These are phyloP conservation scores for Sphagnum contortum DNA, from an alignment of 225 moss, liverwort and hornwort species.

Conservation along the genomic window DNA sequence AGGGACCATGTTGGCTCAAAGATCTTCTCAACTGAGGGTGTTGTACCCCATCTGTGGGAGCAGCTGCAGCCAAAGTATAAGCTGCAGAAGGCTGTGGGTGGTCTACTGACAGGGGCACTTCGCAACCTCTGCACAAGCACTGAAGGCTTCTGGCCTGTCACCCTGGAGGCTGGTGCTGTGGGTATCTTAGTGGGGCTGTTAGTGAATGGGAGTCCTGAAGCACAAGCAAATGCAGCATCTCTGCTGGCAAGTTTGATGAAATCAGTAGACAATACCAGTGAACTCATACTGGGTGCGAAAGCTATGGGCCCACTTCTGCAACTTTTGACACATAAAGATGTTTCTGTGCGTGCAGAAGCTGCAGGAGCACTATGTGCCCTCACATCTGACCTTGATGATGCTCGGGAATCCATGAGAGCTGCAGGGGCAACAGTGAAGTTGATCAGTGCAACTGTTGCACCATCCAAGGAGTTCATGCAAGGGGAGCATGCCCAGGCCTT, in stretches of 20 bases:
- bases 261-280: constrained; percentile 55
- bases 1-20: constrained; percentile 96
- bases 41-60: constrained; percentile 88
- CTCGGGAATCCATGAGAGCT: constrained; percentile 54
- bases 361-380: constrained; percentile 87
- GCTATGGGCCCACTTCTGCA: constrained; percentile 70
- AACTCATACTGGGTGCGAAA: constrained; percentile 61
- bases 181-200: constrained; percentile 73
- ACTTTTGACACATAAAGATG: constrained; percentile 63
- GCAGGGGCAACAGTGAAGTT: constrained; percentile 76
- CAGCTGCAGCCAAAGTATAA: constrained; percentile 64
- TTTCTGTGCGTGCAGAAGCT: constrained; percentile 93
- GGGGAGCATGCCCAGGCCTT: constrained; percentile 67
- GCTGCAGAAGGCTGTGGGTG: constrained; percentile 73
- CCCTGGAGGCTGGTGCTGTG: constrained; percentile 82
- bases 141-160: constrained; percentile 95
- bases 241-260: constrained; percentile 82
- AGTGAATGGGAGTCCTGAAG: constrained; percentile 44
- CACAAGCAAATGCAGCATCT: constrained; percentile 84
- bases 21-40: constrained; percentile 97
- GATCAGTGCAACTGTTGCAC: constrained; percentile 77
- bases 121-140: constrained; percentile 87
- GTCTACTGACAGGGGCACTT: constrained; percentile 85
- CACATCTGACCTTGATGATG: constrained; percentile 57
- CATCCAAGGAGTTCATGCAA: constrained; percentile 59